Evolutionary conservation across 2,329 filamentous ascomycete genomes (phyloP).

Genomic region (Coleophoma eucalyptorum): DNA sequence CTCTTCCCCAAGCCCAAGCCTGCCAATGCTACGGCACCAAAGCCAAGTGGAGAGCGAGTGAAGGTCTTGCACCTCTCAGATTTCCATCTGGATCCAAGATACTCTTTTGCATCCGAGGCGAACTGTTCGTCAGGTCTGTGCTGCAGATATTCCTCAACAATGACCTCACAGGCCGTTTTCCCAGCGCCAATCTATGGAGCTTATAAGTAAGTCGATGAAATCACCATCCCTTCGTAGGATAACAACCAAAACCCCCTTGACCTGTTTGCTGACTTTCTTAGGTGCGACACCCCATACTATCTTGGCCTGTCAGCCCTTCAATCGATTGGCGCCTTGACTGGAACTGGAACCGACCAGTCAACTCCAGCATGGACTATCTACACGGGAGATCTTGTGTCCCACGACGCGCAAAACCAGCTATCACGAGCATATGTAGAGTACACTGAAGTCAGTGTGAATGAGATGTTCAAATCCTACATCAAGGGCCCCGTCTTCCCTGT

Average conservation of each 20-base stretch:
- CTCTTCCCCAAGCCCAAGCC: conserved; percentile 54
- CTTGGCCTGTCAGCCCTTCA: conserved; percentile 51
- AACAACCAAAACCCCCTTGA: too few relatives aligned
- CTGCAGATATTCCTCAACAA: conserved; percentile 40
- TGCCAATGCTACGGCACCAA: conserved; percentile 34
- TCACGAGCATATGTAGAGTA: conserved; percentile 50
- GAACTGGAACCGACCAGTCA: conserved; percentile 40
- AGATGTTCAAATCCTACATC: conserved; percentile 52
- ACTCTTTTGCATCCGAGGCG: conserved; percentile 46
- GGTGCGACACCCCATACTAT: conserved; percentile 55
- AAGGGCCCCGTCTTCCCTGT: conserved; percentile 51
- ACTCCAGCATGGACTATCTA: conserved; percentile 49
- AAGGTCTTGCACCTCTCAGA: conserved; percentile 55
- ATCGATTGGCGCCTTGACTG: conserved; percentile 51
- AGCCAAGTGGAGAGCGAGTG: conserved; percentile 46
- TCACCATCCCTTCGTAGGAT: too few relatives aligned
- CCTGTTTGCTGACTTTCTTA: background rate
- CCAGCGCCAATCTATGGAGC: conserved; percentile 50
- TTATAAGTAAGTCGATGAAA: conserved; percentile 31
- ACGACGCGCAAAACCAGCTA: conserved; percentile 47
- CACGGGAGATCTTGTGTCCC: conserved; percentile 52
- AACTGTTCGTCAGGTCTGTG: conserved; percentile 49
- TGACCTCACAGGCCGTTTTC: conserved; percentile 31
- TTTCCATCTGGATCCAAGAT: conserved; percentile 51
- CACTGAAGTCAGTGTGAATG: conserved; percentile 46